Evolutionary conservation across 345 rosid species (phyloP), one percentile per base, ranked within the genome.

Genomic region (Euphorbia lathyris): DNA sequence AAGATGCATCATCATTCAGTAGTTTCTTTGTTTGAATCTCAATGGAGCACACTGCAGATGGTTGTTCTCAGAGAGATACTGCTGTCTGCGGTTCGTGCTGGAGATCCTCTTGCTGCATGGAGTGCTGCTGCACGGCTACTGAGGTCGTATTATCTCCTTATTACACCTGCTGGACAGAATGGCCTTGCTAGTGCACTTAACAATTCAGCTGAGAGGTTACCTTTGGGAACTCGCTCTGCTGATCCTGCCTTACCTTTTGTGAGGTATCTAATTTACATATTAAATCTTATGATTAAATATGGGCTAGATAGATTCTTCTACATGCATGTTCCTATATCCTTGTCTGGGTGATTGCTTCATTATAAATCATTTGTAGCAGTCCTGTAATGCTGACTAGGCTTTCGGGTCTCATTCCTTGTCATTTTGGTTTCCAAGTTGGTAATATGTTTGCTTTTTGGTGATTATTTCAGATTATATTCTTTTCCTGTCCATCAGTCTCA

Each of bases 1-100:
- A 92, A 89, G 78, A 80, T 84, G 86, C 88, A 82, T 81, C 96
- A 88, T 77, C 95, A 86, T 64, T 96, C 90, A 34, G 82, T 92
- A 26, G 93, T 90, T 65, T 92, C 96, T 55, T 79, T 90, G 71
- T 96, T 89, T 63, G 97, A 92, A 82, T 96, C 97, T 67, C 99
- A 89, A 58, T 96, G 99, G 99, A 92, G 98, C 87, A 90, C 91
- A 25, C 84, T 96, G 79, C 99, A 92, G 86, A 96, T 96, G 99
- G 98, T 96, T 81, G 99, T 96, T 66, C 82, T 96, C 67, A 84
- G 97, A 79, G 99, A 96, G 88, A 89, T 96, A 86, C 80, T 92
- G 76, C 86, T 92, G 66, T 92, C 99, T 80, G 91, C 99, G 77
- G 96, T 89, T 84, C 91, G 98, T 63, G 97, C 98, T 34, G 96